These are phyloP conservation scores for Yamagishiella unicocca DNA, from an alignment of 139 green algal species.

Conservation along the genomic window DNA sequence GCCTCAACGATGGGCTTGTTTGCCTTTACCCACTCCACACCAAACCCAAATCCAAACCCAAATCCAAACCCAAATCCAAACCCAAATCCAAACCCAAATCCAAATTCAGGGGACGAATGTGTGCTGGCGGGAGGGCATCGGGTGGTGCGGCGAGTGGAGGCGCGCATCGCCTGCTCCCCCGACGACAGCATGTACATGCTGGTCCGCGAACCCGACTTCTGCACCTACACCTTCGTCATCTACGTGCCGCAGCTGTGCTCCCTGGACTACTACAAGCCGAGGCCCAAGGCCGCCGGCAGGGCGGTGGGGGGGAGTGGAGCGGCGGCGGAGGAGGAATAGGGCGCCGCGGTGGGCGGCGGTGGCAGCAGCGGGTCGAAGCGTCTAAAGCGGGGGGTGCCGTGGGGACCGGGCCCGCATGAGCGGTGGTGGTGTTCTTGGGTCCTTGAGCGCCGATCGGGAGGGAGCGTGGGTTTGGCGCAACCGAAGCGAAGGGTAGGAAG, in stretches of 20 bases:
- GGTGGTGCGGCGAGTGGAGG: constrained; percentile 47
- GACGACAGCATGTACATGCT: constrained; percentile 57
- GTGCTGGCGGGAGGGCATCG: constrained; percentile 38
- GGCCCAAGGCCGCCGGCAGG: background rate
- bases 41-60: background rate
- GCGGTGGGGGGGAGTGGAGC: too few species aligned
- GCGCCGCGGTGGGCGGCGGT: too few species aligned
- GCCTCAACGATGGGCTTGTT: too few species aligned
- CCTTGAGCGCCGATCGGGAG: too few species aligned
- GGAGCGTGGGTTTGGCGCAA: too few species aligned
- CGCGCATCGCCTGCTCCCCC: constrained; percentile 66
- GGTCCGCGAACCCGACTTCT: constrained; percentile 70
- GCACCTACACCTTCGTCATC: constrained; percentile 66
- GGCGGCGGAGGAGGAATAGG: too few species aligned
- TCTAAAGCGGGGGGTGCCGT: too few species aligned
- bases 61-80: background rate
- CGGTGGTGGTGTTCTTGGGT: too few species aligned
- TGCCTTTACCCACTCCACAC: too few species aligned
- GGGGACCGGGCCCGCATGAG: too few species aligned
- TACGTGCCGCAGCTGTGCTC: constrained; percentile 61
- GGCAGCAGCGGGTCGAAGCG: too few species aligned
- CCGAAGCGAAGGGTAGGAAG: too few species aligned
- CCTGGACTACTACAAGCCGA: constrained; percentile 38
- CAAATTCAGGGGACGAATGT: constrained; percentile 52
- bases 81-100: background rate